These are phyloP conservation scores for Alternaria incomplexa DNA, from an alignment of 2,329 filamentous ascomycete genomes.

Conservation along the genomic window DNA sequence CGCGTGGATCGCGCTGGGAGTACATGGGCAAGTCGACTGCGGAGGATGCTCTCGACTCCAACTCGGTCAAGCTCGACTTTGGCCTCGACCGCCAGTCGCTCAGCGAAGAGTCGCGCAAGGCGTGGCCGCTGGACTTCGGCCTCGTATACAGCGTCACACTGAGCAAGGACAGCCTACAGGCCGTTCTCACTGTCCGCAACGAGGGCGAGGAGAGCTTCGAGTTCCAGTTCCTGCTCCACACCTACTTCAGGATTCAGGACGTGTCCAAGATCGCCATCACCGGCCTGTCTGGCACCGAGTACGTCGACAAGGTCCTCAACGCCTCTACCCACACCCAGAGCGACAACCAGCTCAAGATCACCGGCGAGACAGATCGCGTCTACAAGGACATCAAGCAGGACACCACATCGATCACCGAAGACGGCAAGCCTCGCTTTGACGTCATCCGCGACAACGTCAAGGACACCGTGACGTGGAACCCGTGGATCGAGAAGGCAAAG, in stretches of 20 bases:
- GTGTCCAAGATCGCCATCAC: slow-evolving; percentile 74
- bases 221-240: slow-evolving; percentile 90
- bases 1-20: slow-evolving; percentile 88
- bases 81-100: slow-evolving; percentile 79
- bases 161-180: slow-evolving; percentile 74
- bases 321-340: slow-evolving; percentile 69
- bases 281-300: slow-evolving; percentile 77
- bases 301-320: slow-evolving; percentile 82
- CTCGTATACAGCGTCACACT: slow-evolving; percentile 93
- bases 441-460: slow-evolving; percentile 83
- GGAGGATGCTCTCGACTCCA: slow-evolving; percentile 58
- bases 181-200: slow-evolving; percentile 86
- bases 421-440: slow-evolving; percentile 69
- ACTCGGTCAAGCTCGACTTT: slow-evolving; percentile 91
- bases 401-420: slow-evolving; percentile 69
- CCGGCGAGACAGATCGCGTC: slow-evolving; percentile 83
- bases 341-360: slow-evolving; percentile 69
- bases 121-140: slow-evolving; percentile 87
- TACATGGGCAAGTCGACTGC: slow-evolving; percentile 87
- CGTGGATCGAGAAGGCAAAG: slow-evolving; percentile 84
- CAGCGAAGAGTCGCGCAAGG: slow-evolving; percentile 68
- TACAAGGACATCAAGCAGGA: slow-evolving; percentile 72
- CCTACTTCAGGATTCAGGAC: slow-evolving; percentile 85
- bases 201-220: slow-evolving; percentile 83
- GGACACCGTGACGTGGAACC: slow-evolving; percentile 96